A percentile compares a stretch with the other conserved stretches of the same genome.
phyloP scores from a whole-genome alignment of 306 rosid species.

The Oemleria cerasiformis region DNA sequence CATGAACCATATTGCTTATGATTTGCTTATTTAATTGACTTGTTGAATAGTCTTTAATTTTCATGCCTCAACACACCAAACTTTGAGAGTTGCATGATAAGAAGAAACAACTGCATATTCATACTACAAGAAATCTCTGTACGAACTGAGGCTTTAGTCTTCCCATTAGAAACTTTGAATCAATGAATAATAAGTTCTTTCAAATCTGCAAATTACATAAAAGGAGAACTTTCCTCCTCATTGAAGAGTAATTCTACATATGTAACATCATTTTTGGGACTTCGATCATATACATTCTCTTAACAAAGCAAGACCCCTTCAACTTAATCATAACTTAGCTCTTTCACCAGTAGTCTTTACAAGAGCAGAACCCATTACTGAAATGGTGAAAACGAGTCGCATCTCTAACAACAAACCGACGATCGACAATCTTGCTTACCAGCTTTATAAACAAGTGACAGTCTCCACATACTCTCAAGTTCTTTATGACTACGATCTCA shows the following conservation, averaged over 20 bases:
- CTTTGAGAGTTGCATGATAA: too few relatives aligned
- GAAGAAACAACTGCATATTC: background rate
- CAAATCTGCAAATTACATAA: background rate
- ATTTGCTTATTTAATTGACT: too few relatives aligned
- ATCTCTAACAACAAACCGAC: slow-evolving; percentile 72
- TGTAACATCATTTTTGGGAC: background rate
- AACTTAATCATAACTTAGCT: background rate
- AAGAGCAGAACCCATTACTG: slow-evolving; percentile 70
- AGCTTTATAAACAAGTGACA: slow-evolving; percentile 73
- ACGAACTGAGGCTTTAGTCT: background rate
- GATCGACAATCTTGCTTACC: slow-evolving; percentile 74
- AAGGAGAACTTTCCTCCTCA: background rate
- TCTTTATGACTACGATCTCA: slow-evolving; percentile 71
- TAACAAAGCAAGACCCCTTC: background rate
- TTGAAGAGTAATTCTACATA: background rate
- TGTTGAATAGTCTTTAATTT: too few relatives aligned
- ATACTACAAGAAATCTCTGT: background rate
- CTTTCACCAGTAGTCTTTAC: slow-evolving; percentile 79
- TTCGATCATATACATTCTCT: background rate
- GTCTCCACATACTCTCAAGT: slow-evolving; percentile 79
- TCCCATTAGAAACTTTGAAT: background rate
- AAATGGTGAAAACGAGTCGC: slow-evolving; percentile 91
- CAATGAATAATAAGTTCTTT: background rate
- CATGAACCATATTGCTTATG: background rate
- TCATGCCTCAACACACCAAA: too few relatives aligned